Base-by-base conservation (phyloP, 1,139 yeast genomes). In the Cylindricascospora bacillispora region DNA sequence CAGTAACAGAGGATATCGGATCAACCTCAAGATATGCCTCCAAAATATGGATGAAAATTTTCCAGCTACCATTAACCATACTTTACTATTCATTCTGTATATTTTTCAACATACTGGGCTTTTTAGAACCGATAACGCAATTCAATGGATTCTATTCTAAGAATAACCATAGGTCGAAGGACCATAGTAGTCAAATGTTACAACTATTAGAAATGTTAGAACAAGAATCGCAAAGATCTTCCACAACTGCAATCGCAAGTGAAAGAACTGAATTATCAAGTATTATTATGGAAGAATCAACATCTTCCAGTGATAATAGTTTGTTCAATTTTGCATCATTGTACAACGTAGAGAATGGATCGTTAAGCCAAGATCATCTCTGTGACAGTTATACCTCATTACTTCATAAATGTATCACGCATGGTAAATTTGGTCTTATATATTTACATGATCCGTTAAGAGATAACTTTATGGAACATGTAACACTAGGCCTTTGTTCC, bases 391-490 rank as follows among this genome's bases (percentile, higher is more conserved):
- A 51, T 32, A 39, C 50, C 13, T 40, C 40, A 10, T 24, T 52
- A 16, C 32, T 50, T 15, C 38, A 41, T 10, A 33, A 39, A 5
- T 45, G 50, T 28, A 37, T 47, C 2, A 41, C 39, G 15, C 50
- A 52, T 26, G 45, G 45, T 16, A 52, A 47, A 31, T 82, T 82
- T 60, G 62, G 86, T 30, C 60, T 81, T 33, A 72, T 86, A 1
- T 75, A 81, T 40, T 56, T 89, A 34, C 80, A 83, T 34, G 78
- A 81, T 46, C 74, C 76, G 13, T 71, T 74, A 34, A 77, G 79
- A 48, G 89, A 80, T 38, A 69, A 72, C 33, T 65, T 76, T 1
- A 54, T 60, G 20, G 54, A 57, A 3, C 71, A 81, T 34, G 69
- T 75, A 34, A 56, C 65, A n/a, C 63, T 65, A 10, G 65, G 80